These are phyloP conservation scores for Brassica rapa DNA, from an alignment of 345 rosid genomes.

Conservation along the genomic window DNA sequence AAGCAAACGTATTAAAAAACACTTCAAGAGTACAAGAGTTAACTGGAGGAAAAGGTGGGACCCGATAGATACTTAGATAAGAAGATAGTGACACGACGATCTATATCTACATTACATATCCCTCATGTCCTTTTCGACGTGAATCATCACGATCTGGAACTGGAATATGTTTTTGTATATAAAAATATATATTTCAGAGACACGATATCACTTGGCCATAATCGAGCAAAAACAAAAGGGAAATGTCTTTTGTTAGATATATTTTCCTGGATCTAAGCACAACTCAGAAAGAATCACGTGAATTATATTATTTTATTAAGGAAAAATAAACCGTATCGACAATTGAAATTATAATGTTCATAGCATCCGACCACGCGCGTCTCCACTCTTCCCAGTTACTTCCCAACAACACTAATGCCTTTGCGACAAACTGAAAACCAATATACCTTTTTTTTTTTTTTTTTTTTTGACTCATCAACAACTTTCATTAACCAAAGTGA, in stretches of 20 bases:
- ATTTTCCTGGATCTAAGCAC: not conserved
- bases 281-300: constrained; percentile 19
- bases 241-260: not conserved
- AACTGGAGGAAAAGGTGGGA: not conserved
- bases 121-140: constrained; percentile 26
- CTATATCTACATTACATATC: not conserved
- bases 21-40: not conserved
- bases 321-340: not conserved
- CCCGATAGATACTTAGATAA: constrained; percentile 4
- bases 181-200: not conserved
- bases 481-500: too few species aligned
- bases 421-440: constrained; percentile 22
- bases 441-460: not conserved
- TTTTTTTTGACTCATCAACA: too few species aligned
- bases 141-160: constrained; percentile 27
- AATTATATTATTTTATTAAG: not conserved
- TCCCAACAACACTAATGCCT: not conserved
- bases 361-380: constrained; percentile 15
- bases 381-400: not conserved
- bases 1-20: not conserved
- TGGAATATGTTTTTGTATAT: not conserved
- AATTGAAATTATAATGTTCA: not conserved
- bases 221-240: constrained; percentile 2
- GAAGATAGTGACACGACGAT: constrained; percentile 3
- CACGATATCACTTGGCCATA: constrained; percentile 1